phyloP scores from a whole-genome alignment of 2,329 filamentous ascomycete genomes.

The Fusarium ambrosium region DNA sequence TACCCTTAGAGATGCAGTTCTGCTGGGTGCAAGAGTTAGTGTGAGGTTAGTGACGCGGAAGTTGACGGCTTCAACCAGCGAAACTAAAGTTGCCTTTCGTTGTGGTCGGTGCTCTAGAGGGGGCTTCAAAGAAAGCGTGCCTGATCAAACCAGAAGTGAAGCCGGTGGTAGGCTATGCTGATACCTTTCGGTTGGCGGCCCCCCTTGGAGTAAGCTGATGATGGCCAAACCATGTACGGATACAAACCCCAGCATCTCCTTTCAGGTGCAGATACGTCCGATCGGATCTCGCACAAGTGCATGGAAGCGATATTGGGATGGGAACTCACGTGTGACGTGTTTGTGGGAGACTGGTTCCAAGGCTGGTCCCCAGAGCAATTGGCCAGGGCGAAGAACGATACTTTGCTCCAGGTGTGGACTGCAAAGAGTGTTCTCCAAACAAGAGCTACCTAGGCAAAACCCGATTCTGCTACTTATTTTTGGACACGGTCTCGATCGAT shows the following conservation, averaged over 20 bases:
- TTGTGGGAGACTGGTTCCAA: slow-evolving; percentile 19
- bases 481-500: slow-evolving; percentile 36
- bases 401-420: neutral
- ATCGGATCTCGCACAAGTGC: slow-evolving; percentile 11
- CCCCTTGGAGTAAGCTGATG: neutral
- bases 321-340: slow-evolving; percentile 36
- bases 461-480: slow-evolving; percentile 26
- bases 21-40: neutral
- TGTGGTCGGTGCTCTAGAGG: neutral
- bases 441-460: neutral
- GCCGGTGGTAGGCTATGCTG: neutral
- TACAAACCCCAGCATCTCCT: slow-evolving; percentile 5
- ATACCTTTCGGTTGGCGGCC: neutral
- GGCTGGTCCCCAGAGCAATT: slow-evolving; percentile 18
- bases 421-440: neutral
- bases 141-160: neutral
- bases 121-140: neutral
- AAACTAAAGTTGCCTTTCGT: neutral
- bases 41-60: neutral
- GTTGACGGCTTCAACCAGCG: neutral
- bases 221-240: neutral
- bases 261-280: slow-evolving; percentile 1
- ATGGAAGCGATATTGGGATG: slow-evolving; percentile 12
- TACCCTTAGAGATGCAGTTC: neutral
- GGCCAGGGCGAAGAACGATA: slow-evolving; percentile 16